Evolutionary conservation across 176 grass and related monocot genomes (phyloP), one percentile per base, ranked within the genome.

Genomic region (Aegilops longissima): DNA sequence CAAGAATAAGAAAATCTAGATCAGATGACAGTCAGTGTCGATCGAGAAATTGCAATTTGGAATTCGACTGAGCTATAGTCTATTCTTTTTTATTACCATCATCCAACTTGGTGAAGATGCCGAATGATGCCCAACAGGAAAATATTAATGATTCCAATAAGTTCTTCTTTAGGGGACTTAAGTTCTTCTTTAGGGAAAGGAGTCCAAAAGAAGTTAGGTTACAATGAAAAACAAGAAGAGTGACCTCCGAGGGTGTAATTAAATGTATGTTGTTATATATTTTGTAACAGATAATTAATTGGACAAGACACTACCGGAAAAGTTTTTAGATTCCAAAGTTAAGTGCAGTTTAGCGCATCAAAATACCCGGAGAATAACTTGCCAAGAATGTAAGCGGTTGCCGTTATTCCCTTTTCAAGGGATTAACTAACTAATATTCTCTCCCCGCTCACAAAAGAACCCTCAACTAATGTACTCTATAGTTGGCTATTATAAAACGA

Each of bases 361-460:
- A 82, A 70, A 76, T 40, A 52, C 13, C 24, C 70, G 20, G n/a
- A 16, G 83, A 85, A 90, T 86, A 82, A 86, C 88, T 77, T 77
- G 13, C 88, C 77, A 69, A 85, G 36, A 81, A 86, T 85, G 78
- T 77, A 21, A 38, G 83, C 25, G 36, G 61, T 21, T 45, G 21
- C 27, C 12, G 2, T 76, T 89, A 61, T 71, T 79, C 83, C 51
- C 23, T 35, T 75, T 21, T 36, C 6, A 61, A 5, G 13, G 21
- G n/a, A 27, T 33, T 67, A 66, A 66, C 38, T 73, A 73, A 73
- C 38, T 42, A 44, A 45, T 69, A 20, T 35, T 17, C 66, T 35
- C 66, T 69, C 17, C 18, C 17, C 56, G 0, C 18, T 61, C 18
- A 17, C 20, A n/a, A 61, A 61, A n/a, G 20, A 54, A 54, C 45